Evolutionary conservation across 2,329 filamentous ascomycete genomes (phyloP).

Genomic region (Botrytis paeoniae): DNA sequence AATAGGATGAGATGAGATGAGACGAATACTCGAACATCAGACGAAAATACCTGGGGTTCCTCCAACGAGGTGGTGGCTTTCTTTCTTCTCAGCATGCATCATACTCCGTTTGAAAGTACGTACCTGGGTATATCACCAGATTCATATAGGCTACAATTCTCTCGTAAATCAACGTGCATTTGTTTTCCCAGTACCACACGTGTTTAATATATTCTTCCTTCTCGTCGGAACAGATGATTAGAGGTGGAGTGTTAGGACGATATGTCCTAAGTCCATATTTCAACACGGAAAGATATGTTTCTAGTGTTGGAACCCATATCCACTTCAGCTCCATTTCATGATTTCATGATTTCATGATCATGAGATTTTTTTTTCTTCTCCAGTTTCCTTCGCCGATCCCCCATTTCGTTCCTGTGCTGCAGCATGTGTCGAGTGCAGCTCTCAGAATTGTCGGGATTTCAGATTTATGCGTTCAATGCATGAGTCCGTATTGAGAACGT

Average conservation of each 20-base stretch:
- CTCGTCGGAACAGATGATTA: neutral
- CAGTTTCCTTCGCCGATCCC: neutral
- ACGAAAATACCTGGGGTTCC: neutral
- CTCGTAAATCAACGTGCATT: neutral
- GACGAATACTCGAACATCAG: neutral
- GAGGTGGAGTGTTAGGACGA: neutral
- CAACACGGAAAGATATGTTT: neutral
- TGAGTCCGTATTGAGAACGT: neutral
- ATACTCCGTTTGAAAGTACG: neutral
- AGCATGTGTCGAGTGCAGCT: neutral
- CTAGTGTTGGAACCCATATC: neutral
- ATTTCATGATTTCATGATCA: neutral
- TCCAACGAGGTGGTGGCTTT: neutral
- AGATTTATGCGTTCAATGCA: constrained; percentile 3
- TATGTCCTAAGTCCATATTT: neutral
- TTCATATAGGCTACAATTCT: neutral
- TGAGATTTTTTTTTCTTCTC: neutral
- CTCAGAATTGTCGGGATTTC: neutral
- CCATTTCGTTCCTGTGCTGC: neutral
- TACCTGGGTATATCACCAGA: neutral
- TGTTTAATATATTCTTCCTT: neutral
- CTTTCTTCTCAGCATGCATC: neutral
- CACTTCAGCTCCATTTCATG: constrained; percentile 2
- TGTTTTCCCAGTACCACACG: neutral
- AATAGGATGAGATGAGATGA: too few relatives aligned